A percentile compares a stretch with the other conserved stretches of the same genome.
Conservation (phyloP, 2,329 filamentous ascomycete genomes). For the Chalaropsis thielavioides region DNA sequence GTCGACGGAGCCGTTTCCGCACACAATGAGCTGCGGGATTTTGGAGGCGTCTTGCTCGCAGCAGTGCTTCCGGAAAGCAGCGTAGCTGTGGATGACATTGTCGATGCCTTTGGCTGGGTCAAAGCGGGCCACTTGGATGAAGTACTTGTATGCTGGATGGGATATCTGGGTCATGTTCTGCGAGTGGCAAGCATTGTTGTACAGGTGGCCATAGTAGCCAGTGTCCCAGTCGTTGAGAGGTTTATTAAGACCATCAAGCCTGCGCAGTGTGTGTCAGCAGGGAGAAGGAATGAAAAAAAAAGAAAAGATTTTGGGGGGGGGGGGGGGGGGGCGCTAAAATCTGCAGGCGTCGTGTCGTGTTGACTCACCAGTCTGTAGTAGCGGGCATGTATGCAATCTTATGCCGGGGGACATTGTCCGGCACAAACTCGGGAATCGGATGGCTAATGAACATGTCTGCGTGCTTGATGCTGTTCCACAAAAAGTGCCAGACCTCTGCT, state of each 20-base stretch:
- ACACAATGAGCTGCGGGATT: conserved; percentile 59
- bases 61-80: conserved; percentile 50
- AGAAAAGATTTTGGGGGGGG: no score
- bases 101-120: conserved; percentile 73
- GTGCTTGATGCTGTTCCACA: conserved; percentile 56
- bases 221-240: conserved; percentile 53
- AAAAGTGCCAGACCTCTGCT: conserved; percentile 57
- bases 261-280: conserved; percentile 20
- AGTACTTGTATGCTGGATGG: conserved; percentile 51
- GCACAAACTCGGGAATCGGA: conserved; percentile 62
- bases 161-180: conserved; percentile 46
- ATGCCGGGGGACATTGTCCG: conserved; percentile 46
- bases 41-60: conserved; percentile 37
- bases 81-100: conserved; percentile 62
- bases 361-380: conserved; percentile 57
- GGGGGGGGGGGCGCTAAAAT: no score
- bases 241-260: conserved; percentile 67
- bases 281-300: not conserved
- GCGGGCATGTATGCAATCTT: conserved; percentile 65
- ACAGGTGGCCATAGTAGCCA: conserved; percentile 60
- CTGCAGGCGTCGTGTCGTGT: not conserved
- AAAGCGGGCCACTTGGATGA: conserved; percentile 68
- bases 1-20: conserved; percentile 66
- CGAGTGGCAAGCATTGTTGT: conserved; percentile 47
- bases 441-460: conserved; percentile 74